Evolutionary conservation across 2,329 filamentous ascomycete genomes (phyloP).

Genomic region (Rhinocladiella mackenziei): DNA sequence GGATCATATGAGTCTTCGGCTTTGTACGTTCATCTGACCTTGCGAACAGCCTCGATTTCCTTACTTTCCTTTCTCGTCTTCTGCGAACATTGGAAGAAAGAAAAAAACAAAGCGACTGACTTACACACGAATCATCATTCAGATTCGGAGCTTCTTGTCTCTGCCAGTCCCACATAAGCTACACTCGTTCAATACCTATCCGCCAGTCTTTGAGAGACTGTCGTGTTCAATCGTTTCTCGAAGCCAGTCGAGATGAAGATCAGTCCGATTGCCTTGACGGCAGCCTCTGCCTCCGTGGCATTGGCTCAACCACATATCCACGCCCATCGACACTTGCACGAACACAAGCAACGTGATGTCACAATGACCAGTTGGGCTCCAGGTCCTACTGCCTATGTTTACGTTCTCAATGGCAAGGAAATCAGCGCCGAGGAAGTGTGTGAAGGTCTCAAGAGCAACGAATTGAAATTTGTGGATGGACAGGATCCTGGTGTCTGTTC

Average conservation of each 20-base stretch:
- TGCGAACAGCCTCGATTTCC: conserved; percentile 18
- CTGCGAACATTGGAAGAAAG: conserved; percentile 13
- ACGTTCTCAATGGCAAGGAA: conserved; percentile 62
- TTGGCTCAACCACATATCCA: conserved; percentile 41
- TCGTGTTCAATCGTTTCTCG: conserved; percentile 7
- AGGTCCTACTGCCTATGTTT: conserved; percentile 63
- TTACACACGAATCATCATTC: conserved; percentile 14
- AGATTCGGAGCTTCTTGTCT: conserved; percentile 17
- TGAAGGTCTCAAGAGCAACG: conserved; percentile 66
- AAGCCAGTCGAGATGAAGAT: conserved; percentile 22
- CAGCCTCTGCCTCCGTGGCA: conserved; percentile 43
- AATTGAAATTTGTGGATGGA: conserved; percentile 60
- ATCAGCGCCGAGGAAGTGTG: conserved; percentile 64
- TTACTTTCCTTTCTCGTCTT: conserved; percentile 13
- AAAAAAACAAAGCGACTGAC: too few species aligned
- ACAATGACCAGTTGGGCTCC: conserved; percentile 50
- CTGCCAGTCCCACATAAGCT: conserved; percentile 17
- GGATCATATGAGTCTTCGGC: conserved; percentile 29
- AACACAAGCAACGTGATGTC: conserved; percentile 38
- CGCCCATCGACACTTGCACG: conserved; percentile 41
- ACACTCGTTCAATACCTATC: conserved; percentile 10
- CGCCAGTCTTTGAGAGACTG: conserved; percentile 26
- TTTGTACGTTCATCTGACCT: conserved; percentile 26
- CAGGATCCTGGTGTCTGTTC: conserved; percentile 56
- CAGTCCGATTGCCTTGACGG: conserved; percentile 29